Percentiles rank a stretch among this genome's conserved stretches.
Evolutionary conservation across 2,329 filamentous ascomycete genomes (phyloP).

Genomic region (Fusarium ambrosium): DNA sequence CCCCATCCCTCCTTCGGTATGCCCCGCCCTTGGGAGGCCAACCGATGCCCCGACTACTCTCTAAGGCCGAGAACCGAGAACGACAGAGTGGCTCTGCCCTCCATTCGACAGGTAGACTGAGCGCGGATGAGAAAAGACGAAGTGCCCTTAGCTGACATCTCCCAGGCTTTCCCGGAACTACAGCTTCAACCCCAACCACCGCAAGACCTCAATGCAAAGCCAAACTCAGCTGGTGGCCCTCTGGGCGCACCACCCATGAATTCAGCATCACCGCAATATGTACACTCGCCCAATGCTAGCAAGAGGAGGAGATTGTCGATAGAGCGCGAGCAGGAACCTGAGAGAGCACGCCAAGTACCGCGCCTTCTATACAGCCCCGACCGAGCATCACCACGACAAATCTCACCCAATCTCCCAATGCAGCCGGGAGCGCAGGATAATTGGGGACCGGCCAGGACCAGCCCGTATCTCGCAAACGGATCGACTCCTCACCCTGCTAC

Average conservation of each 20-base stretch:
- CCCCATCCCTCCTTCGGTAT: slow-evolving; percentile 58
- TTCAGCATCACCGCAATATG: slow-evolving; percentile 61
- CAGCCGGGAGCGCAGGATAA: slow-evolving; percentile 49
- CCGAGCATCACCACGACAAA: slow-evolving; percentile 49
- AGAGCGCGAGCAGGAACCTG: slow-evolving; percentile 56
- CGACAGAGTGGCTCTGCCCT: slow-evolving; percentile 62
- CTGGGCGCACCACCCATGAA: slow-evolving; percentile 49
- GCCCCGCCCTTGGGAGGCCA: slow-evolving; percentile 57
- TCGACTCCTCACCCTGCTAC: slow-evolving; percentile 46
- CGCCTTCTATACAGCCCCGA: slow-evolving; percentile 59
- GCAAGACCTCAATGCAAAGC: slow-evolving; percentile 49
- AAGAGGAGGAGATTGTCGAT: slow-evolving; percentile 63
- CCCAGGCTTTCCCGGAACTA: slow-evolving; percentile 62
- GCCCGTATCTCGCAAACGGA: slow-evolving; percentile 51
- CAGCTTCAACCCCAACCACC: slow-evolving; percentile 52
- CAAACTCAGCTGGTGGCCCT: slow-evolving; percentile 52
- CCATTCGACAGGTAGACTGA: slow-evolving; percentile 64
- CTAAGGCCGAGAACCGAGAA: slow-evolving; percentile 54
- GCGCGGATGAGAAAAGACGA: neutral
- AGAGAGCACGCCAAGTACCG: slow-evolving; percentile 61
- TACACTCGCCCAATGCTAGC: slow-evolving; percentile 62
- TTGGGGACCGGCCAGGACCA: slow-evolving; percentile 53
- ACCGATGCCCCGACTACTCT: slow-evolving; percentile 52
- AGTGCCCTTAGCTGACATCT: slow-evolving; percentile 38
- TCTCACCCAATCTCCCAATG: slow-evolving; percentile 52